Evolutionary conservation across 176 grass and related monocot genomes (phyloP).

Genomic region (Aegilops speltoides): DNA sequence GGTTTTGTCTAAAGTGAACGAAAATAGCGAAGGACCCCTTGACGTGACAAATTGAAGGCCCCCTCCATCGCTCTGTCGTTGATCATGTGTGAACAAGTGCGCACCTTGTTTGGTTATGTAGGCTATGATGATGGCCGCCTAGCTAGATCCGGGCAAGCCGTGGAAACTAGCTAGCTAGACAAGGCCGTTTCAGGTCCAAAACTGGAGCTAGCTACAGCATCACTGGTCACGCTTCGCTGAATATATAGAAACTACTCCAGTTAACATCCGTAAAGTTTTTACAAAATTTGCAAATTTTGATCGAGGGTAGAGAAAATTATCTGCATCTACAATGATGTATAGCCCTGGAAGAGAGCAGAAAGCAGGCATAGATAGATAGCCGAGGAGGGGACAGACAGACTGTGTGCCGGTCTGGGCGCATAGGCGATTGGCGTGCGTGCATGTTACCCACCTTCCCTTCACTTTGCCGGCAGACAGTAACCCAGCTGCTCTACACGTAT

Average conservation of each 20-base stretch:
- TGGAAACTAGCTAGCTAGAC: not conserved
- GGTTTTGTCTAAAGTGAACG: not conserved
- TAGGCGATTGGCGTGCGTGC: not conserved
- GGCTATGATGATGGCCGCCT: not conserved
- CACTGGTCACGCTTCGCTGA: no score
- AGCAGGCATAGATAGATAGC: not conserved
- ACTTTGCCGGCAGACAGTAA: conserved; percentile 8
- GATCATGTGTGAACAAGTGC: not conserved
- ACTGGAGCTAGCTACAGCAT: not conserved
- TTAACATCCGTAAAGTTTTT: not conserved
- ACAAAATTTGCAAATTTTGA: not conserved
- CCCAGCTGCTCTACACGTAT: not conserved
- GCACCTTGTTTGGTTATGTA: not conserved
- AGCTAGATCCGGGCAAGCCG: not conserved
- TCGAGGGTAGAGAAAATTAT: no score
- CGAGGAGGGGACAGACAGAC: not conserved
- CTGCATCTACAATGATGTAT: no score
- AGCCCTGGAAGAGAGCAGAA: no score
- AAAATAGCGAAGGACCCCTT: not conserved
- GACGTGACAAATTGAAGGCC: not conserved
- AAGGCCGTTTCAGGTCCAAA: not conserved
- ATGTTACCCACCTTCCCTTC: not conserved
- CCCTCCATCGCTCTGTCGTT: not conserved
- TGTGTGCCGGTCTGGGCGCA: not conserved
- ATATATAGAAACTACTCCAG: no score